Evolutionary conservation across 805 yeast species (phyloP), one percentile per base, ranked within the genome.

Genomic region (Nakazawaea molendinolei): DNA sequence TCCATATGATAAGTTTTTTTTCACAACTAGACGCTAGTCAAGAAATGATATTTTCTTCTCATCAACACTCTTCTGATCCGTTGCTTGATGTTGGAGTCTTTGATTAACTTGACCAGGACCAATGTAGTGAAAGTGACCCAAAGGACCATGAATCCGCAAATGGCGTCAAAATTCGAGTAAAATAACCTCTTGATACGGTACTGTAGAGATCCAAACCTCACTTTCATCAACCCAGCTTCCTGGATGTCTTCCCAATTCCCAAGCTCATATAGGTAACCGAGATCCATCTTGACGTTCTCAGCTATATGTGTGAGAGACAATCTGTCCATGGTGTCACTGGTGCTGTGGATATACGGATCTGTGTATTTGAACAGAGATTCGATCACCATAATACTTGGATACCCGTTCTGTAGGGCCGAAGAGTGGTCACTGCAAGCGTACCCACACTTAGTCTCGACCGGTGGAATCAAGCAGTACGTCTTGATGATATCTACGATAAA

Each of bases 401-500:
- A 86, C 1, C 97, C 97, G 48, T 72, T 74, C 52, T 81, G 77
- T 34, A 76, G 57, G 1, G 95, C 95, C 32, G 94, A 77, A 5
- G 92, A 81, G 56, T 87, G 96, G 61, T 90, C 97, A 13, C 95
- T 81, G 58, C 97, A 89, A 0, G 95, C 92, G 51, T 87, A 86
- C 1, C 95, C 95, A 61, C 97, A 90, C 39, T 63, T 47, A 9
- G 95, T 81, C 48, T 82, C 92, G 25, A 68, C 74, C 50, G 73
- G 81, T 3, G 84, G 79, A 39, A 87, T 83, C 16, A 60, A 50
- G 47, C 86, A 70, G 58, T 86, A 86, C 8, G 62, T 53, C 16
- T 68, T 67, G 34, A 86, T 72, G 6, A 87, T 57, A 27, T 69
- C 45, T 58, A 82, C 76, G 40, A 86, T 55, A 50, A 79, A 86